A percentile compares a stretch with the other conserved stretches of the same genome.
These are phyloP conservation scores for Claviceps paspali DNA, from an alignment of 2,329 filamentous ascomycete genomes.

Conservation along the genomic window DNA sequence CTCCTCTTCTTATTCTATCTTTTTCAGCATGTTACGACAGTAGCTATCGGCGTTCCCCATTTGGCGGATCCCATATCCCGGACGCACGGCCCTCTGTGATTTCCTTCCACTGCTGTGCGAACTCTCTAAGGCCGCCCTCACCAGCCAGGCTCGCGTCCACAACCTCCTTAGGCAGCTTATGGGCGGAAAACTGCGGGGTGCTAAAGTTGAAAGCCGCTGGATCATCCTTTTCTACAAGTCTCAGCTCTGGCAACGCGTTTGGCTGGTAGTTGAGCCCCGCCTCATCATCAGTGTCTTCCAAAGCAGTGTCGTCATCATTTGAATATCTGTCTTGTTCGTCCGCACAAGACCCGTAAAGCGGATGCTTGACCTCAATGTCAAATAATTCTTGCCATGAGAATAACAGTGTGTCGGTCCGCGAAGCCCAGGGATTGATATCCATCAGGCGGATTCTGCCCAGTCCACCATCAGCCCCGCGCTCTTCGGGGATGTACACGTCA, in stretches of 20 bases:
- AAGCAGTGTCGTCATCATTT: slow-evolving; percentile 21
- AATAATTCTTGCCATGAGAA: slow-evolving; percentile 86
- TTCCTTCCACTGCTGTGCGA: slow-evolving; percentile 60
- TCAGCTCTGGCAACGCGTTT: slow-evolving; percentile 59
- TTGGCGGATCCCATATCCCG: slow-evolving; percentile 23
- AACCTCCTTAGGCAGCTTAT: slow-evolving; percentile 88
- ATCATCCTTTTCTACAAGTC: slow-evolving; percentile 70
- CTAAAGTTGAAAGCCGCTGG: slow-evolving; percentile 79
- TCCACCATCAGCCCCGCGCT: slow-evolving; percentile 35
- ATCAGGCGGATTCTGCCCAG: slow-evolving; percentile 70
- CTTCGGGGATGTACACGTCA: slow-evolving; percentile 78
- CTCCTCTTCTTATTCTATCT: too few species aligned
- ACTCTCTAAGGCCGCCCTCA: slow-evolving; percentile 66
- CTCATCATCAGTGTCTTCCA: slow-evolving; percentile 24
- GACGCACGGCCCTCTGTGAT: slow-evolving; percentile 28
- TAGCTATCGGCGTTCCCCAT: too few species aligned
- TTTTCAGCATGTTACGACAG: too few species aligned
- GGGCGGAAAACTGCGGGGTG: slow-evolving; percentile 79
- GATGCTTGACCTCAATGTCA: slow-evolving; percentile 46
- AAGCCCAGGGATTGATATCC: slow-evolving; percentile 92
- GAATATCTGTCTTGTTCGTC: slow-evolving; percentile 14
- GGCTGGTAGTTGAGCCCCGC: slow-evolving; percentile 33
- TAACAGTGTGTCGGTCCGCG: slow-evolving; percentile 71
- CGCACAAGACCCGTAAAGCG: slow-evolving; percentile 33
- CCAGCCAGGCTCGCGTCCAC: slow-evolving; percentile 56